Evolutionary conservation across 2,329 filamentous ascomycete genomes (phyloP).

Genomic region (Paecilomyces fulvus): DNA sequence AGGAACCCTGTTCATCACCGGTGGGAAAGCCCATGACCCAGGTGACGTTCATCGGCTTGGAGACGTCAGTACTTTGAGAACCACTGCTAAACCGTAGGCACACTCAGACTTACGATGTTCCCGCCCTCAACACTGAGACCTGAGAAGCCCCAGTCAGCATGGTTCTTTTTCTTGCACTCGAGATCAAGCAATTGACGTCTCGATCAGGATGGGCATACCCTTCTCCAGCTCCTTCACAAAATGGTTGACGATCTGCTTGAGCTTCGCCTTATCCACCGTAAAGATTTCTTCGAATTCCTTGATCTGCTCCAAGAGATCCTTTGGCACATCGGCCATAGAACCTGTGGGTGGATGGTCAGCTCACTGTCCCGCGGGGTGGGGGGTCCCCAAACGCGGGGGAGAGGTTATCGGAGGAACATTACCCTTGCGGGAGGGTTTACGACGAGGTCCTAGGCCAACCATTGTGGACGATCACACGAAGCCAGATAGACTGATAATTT

Average conservation of each 20-base stretch:
- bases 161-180: slow-evolving; percentile 2
- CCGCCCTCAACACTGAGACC: slow-evolving; percentile 80
- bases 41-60: slow-evolving; percentile 90
- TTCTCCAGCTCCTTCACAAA: slow-evolving; percentile 84
- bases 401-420: slow-evolving; percentile 15
- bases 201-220: slow-evolving; percentile 43
- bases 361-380: not conserved
- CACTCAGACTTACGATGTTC: slow-evolving; percentile 64
- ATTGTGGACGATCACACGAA: slow-evolving; percentile 37
- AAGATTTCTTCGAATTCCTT: slow-evolving; percentile 76
- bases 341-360: slow-evolving; percentile 42
- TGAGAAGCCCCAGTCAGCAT: slow-evolving; percentile 22
- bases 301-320: slow-evolving; percentile 73
- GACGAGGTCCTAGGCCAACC: slow-evolving; percentile 57
- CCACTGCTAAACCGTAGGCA: not conserved
- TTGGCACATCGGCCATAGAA: slow-evolving; percentile 84
- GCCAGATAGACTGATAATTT: not conserved
- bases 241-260: slow-evolving; percentile 84
- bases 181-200: not conserved
- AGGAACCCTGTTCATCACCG: slow-evolving; percentile 79
- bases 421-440: slow-evolving; percentile 65
- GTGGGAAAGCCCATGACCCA: slow-evolving; percentile 90
- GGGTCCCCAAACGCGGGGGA: not conserved
- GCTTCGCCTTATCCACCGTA: slow-evolving; percentile 64
- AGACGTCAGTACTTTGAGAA: slow-evolving; percentile 11